Evolutionary conservation across 768 basidiomycete species (phyloP).

Genomic region (Boletus subparvulus): DNA sequence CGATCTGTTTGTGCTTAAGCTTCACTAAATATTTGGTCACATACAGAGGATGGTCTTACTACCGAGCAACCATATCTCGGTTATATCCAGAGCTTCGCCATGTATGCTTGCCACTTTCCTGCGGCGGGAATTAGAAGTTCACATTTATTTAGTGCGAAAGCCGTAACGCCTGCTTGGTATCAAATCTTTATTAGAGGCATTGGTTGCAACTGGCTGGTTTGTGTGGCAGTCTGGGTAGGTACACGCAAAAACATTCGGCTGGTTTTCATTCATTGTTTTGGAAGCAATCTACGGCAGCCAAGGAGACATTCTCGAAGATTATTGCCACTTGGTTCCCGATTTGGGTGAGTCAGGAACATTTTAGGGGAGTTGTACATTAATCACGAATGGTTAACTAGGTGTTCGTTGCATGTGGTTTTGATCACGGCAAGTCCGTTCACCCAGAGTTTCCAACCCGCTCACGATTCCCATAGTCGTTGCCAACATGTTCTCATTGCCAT

Average conservation of each 20-base stretch:
- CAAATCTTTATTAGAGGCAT: conserved; percentile 74
- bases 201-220: conserved; percentile 77
- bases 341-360: conserved; percentile 47
- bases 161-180: conserved; percentile 63
- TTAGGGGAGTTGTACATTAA: not conserved
- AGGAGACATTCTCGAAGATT: conserved; percentile 69
- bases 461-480: conserved; percentile 50
- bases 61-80: conserved; percentile 56
- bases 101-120: conserved; percentile 43
- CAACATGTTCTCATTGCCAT: conserved; percentile 73
- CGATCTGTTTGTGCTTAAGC: not conserved
- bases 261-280: conserved; percentile 1
- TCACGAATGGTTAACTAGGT: conserved; percentile 37
- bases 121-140: not conserved
- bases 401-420: conserved; percentile 69
- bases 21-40: not conserved
- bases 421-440: conserved; percentile 53
- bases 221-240: conserved; percentile 69
- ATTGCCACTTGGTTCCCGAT: conserved; percentile 72
- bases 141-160: conserved; percentile 49
- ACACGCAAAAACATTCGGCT: not conserved
- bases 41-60: conserved; percentile 57
- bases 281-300: conserved; percentile 69
- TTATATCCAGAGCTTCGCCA: conserved; percentile 52
- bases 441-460: not conserved